Conservation (phyloP, 139 green algal genomes). For the Diplosphaera chodatii region DNA sequence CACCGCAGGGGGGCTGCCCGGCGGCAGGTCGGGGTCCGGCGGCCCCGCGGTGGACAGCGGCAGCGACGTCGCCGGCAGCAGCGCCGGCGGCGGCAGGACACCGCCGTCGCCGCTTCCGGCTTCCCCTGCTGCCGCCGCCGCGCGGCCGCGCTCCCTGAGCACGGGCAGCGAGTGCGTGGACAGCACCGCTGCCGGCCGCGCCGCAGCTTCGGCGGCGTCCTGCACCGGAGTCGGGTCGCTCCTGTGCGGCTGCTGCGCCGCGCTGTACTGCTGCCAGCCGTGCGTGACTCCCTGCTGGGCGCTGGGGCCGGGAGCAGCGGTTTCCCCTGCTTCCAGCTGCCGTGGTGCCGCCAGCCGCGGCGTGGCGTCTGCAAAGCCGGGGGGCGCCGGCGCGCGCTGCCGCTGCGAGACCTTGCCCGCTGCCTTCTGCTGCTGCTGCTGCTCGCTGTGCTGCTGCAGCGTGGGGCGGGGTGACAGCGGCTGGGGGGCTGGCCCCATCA, state of each 20-base stretch:
- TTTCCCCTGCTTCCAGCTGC: not conserved
- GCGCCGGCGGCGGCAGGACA: no score
- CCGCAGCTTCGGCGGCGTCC: no score
- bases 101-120: no score
- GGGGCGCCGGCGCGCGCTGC: not conserved
- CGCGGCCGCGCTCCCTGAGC: no score
- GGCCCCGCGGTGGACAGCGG: not conserved
- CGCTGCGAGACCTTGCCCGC: no score
- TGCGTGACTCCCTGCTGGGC: not conserved
- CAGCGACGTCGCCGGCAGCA: not conserved
- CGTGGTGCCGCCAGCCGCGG: no score
- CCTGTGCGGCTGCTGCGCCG: not conserved
- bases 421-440: not conserved
- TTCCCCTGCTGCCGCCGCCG: no score
- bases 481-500: not conserved
- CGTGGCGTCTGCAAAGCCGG: not conserved
- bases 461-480: not conserved
- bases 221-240: no score
- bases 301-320: no score
- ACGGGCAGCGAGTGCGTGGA: no score
- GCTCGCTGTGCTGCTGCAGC: not conserved
- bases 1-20: not conserved
- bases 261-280: not conserved
- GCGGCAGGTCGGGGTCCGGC: no score
- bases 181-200: no score